Conservation (phyloP, 225 moss, liverwort and hornwort genomes). For the Neckera pumila region DNA sequence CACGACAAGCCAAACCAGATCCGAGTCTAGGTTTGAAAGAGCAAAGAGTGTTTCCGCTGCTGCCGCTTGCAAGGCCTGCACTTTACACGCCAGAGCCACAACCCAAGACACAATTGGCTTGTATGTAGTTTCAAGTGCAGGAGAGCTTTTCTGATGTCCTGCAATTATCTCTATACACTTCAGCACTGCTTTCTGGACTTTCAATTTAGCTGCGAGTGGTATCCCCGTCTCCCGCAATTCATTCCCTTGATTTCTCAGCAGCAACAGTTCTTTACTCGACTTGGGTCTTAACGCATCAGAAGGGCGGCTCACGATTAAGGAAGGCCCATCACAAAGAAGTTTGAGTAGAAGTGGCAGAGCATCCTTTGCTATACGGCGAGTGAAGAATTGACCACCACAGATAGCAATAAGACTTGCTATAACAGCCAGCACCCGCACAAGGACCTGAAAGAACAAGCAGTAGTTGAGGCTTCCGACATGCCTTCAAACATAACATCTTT, state of each 20-base stretch:
- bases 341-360: constrained; percentile 62
- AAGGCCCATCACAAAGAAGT: constrained; percentile 62
- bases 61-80: constrained; percentile 40
- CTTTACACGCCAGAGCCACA: constrained; percentile 60
- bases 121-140: constrained; percentile 56
- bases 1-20: constrained; percentile 79
- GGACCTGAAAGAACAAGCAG: constrained; percentile 35
- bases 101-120: constrained; percentile 73
- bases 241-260: constrained; percentile 42
- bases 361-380: constrained; percentile 80
- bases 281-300: constrained; percentile 47
- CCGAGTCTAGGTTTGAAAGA: constrained; percentile 68
- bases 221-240: constrained; percentile 23
- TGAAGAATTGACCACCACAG: constrained; percentile 89
- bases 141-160: constrained; percentile 45
- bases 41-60: constrained; percentile 63
- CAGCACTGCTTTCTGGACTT: constrained; percentile 76
- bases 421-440: constrained; percentile 50
- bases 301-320: constrained; percentile 12
- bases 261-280: constrained; percentile 38
- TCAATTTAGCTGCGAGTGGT: constrained; percentile 51
- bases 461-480: neutral
- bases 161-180: constrained; percentile 64
- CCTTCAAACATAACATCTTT: neutral
- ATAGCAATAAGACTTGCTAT: constrained; percentile 38